Evolutionary conservation across 1,139 yeast genomes (phyloP).

Genomic region (Protomyces arabidopsidicola): DNA sequence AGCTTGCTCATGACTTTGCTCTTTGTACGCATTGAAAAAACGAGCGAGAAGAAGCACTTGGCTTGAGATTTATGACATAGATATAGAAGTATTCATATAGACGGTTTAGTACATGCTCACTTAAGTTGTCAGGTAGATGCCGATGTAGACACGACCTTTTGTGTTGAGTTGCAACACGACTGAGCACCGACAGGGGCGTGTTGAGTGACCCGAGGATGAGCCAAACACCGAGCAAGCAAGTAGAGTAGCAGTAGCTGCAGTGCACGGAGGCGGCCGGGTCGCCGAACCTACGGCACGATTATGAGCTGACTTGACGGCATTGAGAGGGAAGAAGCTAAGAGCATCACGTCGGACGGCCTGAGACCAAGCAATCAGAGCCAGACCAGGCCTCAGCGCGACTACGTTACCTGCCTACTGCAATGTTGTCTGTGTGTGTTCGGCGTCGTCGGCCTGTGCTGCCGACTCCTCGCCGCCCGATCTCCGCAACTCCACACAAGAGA

Average conservation of each 20-base stretch:
- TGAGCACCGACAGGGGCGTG: no score
- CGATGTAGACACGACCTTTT: neutral
- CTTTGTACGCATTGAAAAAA: constrained; percentile 3
- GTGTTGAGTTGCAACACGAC: neutral
- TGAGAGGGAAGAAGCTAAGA: no score
- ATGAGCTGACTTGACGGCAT: no score
- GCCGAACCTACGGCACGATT: no score
- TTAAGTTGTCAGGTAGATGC: neutral
- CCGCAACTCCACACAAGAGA: neutral
- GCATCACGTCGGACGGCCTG: no score
- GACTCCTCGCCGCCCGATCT: neutral
- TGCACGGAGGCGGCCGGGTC: no score
- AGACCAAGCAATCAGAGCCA: no score
- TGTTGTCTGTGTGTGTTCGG: no score
- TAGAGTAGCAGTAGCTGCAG: neutral
- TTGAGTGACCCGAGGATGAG: neutral
- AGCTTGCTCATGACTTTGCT: neutral
- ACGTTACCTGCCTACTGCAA: no score
- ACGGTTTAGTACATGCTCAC: no score
- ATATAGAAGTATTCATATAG: neutral
- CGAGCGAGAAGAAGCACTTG: constrained; percentile 5
- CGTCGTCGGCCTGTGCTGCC: neutral
- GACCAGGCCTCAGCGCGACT: no score
- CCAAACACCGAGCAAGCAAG: neutral
- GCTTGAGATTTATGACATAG: neutral